Percentiles rank a stretch among this genome's conserved stretches.
Evolutionary conservation across 768 basidiomycete genomes (phyloP).

Genomic region (Dendrothele bispora): DNA sequence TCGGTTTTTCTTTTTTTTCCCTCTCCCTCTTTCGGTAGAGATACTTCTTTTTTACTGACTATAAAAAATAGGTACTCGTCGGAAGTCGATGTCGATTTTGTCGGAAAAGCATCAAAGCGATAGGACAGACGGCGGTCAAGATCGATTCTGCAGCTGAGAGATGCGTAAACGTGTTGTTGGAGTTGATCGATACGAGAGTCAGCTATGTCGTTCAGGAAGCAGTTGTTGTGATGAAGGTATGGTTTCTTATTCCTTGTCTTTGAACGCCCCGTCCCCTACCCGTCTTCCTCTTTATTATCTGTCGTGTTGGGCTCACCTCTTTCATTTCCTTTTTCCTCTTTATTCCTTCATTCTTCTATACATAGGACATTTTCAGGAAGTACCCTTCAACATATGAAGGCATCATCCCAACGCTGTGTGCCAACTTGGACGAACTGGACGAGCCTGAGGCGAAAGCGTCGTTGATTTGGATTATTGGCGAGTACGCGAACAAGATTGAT

Average conservation of each 20-base stretch:
- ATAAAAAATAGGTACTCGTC: conserved; percentile 86
- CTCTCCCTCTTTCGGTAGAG: conserved; percentile 4
- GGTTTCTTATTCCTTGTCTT: conserved; percentile 12
- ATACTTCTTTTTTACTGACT: background rate
- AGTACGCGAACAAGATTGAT: conserved; percentile 96
- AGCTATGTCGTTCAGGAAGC: conserved; percentile 99
- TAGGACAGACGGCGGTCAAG: conserved; percentile 95
- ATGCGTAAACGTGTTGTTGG: conserved; percentile 91
- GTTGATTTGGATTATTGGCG: conserved; percentile 98
- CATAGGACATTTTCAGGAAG: conserved; percentile 95
- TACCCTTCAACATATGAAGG: conserved; percentile 97
- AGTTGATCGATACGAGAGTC: conserved; percentile 89
- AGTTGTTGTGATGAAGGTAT: conserved; percentile 97
- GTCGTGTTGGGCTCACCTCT: too few species aligned
- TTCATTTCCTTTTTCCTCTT: too few species aligned
- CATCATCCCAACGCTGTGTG: conserved; percentile 91
- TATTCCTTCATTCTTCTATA: conserved; percentile 1
- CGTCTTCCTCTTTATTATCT: too few species aligned
- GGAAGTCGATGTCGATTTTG: conserved; percentile 98
- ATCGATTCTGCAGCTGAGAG: conserved; percentile 91
- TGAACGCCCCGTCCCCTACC: too few species aligned
- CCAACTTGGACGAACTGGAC: conserved; percentile 93
- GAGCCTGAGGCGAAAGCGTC: conserved; percentile 98
- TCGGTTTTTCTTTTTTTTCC: too few species aligned
- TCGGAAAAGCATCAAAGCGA: conserved; percentile 94